Percentiles rank a stretch among this genome's conserved stretches.
These are phyloP conservation scores for Didymella pinodella DNA, from an alignment of 2,329 filamentous ascomycete genomes.

Conservation along the genomic window DNA sequence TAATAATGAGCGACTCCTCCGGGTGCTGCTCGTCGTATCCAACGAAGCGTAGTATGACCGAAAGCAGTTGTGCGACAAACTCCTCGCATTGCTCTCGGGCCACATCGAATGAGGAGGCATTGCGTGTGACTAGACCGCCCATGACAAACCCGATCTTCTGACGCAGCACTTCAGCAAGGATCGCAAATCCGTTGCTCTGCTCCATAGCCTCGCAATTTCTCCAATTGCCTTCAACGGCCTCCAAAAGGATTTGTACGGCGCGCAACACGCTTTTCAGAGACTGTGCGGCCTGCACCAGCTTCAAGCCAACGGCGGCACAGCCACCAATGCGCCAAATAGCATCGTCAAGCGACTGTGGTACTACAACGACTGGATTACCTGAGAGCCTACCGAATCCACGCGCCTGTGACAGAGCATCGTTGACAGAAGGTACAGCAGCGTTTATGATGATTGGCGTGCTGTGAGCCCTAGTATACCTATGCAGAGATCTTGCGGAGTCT, in stretches of 20 bases:
- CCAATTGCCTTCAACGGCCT: slow-evolving; percentile 90
- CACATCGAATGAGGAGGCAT: slow-evolving; percentile 47
- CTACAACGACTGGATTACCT: slow-evolving; percentile 80
- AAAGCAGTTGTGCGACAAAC: slow-evolving; percentile 70
- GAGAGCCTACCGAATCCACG: slow-evolving; percentile 84
- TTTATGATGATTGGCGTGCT: slow-evolving; percentile 86
- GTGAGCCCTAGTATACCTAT: slow-evolving; percentile 73
- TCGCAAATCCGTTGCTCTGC: slow-evolving; percentile 89
- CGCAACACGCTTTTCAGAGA: slow-evolving; percentile 75
- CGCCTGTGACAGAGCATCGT: slow-evolving; percentile 82
- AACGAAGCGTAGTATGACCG: slow-evolving; percentile 82
- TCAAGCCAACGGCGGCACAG: slow-evolving; percentile 83
- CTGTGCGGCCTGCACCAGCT: slow-evolving; percentile 79
- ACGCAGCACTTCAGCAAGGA: slow-evolving; percentile 82
- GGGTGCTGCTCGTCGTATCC: slow-evolving; percentile 84
- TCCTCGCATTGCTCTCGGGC: slow-evolving; percentile 56
- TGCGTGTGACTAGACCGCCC: slow-evolving; percentile 59
- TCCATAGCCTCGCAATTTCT: slow-evolving; percentile 99
- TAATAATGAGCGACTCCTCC: slow-evolving; percentile 90
- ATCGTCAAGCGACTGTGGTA: slow-evolving; percentile 87
- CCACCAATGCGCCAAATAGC: slow-evolving; percentile 93
- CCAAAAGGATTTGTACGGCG: slow-evolving; percentile 83
- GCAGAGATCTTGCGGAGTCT: slow-evolving; percentile 71
- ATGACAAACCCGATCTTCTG: slow-evolving; percentile 73
- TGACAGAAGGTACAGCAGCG: slow-evolving; percentile 83